Evolutionary conservation across 1,284 basidiomycete species (phyloP).

Genomic region (Cryptococcus sp.): DNA sequence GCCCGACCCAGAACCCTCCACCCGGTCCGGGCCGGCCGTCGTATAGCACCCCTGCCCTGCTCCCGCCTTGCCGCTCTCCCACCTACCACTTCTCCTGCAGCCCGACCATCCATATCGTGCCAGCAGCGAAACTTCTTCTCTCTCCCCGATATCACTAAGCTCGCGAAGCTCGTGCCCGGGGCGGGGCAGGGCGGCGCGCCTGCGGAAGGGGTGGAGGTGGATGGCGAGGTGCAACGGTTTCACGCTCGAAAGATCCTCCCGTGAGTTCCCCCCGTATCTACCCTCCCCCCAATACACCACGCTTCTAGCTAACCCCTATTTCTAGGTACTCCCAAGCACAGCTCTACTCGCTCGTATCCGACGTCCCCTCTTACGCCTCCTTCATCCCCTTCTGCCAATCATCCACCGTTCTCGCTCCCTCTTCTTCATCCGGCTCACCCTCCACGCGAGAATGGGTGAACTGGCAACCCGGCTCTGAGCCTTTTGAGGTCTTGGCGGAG

Average conservation of each 20-base stretch:
- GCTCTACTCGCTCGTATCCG: slow-evolving; percentile 80
- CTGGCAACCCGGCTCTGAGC: slow-evolving; percentile 47
- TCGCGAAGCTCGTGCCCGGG: slow-evolving; percentile 30
- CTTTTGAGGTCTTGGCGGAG: slow-evolving; percentile 70
- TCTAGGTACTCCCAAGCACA: slow-evolving; percentile 66
- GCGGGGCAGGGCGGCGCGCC: background rate
- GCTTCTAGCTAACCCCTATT: background rate
- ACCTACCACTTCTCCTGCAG: too few species aligned
- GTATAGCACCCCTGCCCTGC: too few species aligned
- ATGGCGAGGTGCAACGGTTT: slow-evolving; percentile 42
- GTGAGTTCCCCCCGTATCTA: slow-evolving; percentile 56
- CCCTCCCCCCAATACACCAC: background rate
- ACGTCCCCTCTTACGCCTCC: slow-evolving; percentile 76
- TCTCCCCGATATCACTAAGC: slow-evolving; percentile 45
- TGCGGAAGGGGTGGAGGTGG: slow-evolving; percentile 15
- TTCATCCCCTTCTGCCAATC: slow-evolving; percentile 88
- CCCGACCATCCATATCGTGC: too few species aligned
- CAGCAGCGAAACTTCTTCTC: slow-evolving; percentile 43
- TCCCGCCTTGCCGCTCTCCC: too few species aligned
- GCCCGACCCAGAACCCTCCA: too few species aligned
- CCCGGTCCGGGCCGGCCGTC: too few species aligned
- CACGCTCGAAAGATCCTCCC: slow-evolving; percentile 71
- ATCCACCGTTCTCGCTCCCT: slow-evolving; percentile 62
- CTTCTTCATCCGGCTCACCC: slow-evolving; percentile 11
- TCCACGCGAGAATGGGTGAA: slow-evolving; percentile 9